Base-by-base conservation (phyloP, 2,329 filamentous ascomycete species). In the Xylariaceae sp. region DNA sequence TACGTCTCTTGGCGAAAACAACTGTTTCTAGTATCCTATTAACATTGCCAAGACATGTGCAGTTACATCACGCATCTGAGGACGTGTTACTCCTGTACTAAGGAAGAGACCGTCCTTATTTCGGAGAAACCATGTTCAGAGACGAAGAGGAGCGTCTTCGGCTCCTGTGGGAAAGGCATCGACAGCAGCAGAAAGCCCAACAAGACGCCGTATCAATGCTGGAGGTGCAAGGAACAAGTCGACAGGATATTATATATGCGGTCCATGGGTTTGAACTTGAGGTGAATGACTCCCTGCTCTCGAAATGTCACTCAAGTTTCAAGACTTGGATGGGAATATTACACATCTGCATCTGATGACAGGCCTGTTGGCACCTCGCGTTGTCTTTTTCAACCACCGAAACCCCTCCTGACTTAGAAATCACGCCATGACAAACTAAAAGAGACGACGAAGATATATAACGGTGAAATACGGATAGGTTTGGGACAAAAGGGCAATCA, bases 81-180 rank as follows among this genome's bases (percentile, higher is more conserved):
- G 58, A 59, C 72, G 57, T 78, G 75, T 67, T 66, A 65, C 53
- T 51, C 66, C 59, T 78, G 75, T 67, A 62, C 66, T 51, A 62
- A 63, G 17, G 71, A 76, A 61, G 74, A 76, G 49, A 76, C 72
- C 0, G 72, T 78, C 7, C 71, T 77, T 54, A 76, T 77, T 39
- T 76, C 75, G 0, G 76, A 77, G 55, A 70, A 69, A 47, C 66
- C 71, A 17, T 77, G 76, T 63, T 58, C 68, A 1, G 61, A 54
- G 1, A 74, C 74, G 3, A 67, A 66, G 23, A 65, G 56, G 18
- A 71, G 74, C 51, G 65, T 73, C 23, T 77, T 77, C 59, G 75
- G 74, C 37, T 73, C 72, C 57, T 77, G 75, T 54, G 72, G 72
- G n/a, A 67, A 63, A 9, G 74, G 72, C 0, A 64, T 73, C 4